These are phyloP conservation scores for Sphaerulina vaccinii DNA, from an alignment of 2,329 filamentous ascomycete genomes.

Conservation along the genomic window DNA sequence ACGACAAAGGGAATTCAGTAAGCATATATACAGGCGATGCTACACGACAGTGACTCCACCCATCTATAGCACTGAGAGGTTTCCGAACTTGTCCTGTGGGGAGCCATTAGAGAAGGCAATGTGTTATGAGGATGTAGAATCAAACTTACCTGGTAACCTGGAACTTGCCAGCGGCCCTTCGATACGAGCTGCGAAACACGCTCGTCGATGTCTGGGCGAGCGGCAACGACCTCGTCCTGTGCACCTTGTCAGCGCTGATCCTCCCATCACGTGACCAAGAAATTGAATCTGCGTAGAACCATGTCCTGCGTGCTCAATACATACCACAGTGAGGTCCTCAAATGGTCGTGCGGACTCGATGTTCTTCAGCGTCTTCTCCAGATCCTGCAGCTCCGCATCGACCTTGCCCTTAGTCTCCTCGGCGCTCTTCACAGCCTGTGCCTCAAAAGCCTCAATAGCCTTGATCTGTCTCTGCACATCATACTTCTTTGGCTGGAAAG, in stretches of 20 bases:
- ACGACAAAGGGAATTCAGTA: conserved; percentile 21
- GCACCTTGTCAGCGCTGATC: neutral
- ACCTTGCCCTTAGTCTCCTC: conserved; percentile 96
- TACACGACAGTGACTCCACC: conserved; percentile 27
- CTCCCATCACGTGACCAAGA: conserved; percentile 7
- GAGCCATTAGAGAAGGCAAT: neutral
- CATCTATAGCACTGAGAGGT: conserved; percentile 87
- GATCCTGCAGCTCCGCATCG: conserved; percentile 88
- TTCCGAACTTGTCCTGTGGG: conserved; percentile 93
- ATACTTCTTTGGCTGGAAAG: conserved; percentile 90
- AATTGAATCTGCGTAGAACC: neutral
- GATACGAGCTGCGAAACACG: conserved; percentile 91
- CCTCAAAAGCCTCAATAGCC: conserved; percentile 97
- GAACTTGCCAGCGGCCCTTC: conserved; percentile 97
- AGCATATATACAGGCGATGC: conserved; percentile 29
- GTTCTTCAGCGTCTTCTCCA: conserved; percentile 93
- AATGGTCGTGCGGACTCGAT: conserved; percentile 95
- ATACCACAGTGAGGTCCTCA: conserved; percentile 94
- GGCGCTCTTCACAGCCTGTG: conserved; percentile 93
- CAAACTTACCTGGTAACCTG: conserved; percentile 92
- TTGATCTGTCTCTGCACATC: conserved; percentile 92
- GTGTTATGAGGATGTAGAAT: neutral
- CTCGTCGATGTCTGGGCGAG: conserved; percentile 95
- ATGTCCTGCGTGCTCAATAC: conserved; percentile 46
- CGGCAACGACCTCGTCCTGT: conserved; percentile 90